A percentile compares a stretch with the other conserved stretches of the same genome.
Conservation (phyloP, 148 eudicot genomes). For the Spergularia marina region DNA sequence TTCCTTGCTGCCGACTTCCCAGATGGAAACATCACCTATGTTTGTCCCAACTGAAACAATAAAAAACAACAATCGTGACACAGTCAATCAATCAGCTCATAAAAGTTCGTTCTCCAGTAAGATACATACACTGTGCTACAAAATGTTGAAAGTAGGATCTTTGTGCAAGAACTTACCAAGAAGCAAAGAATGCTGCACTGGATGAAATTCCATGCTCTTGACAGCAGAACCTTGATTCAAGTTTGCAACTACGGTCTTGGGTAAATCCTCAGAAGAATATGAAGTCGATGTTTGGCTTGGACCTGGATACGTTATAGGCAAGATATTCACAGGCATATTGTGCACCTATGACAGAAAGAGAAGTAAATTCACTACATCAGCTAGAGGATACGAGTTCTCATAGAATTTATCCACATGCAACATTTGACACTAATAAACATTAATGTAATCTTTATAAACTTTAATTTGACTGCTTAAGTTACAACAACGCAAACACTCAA, state of each 20-base stretch:
- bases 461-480: conserved; percentile 37
- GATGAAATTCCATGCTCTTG: conserved; percentile 94
- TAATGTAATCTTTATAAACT: not conserved
- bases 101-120: not conserved
- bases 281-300: conserved; percentile 50
- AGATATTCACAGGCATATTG: conserved; percentile 57
- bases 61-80: not conserved
- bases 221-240: conserved; percentile 70
- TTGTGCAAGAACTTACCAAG: conserved; percentile 41
- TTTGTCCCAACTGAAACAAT: conserved; percentile 66
- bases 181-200: conserved; percentile 65
- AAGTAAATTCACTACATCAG: not conserved
- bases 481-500: not conserved
- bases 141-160: not conserved
- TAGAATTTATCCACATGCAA: not conserved
- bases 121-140: not conserved
- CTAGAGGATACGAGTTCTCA: not conserved
- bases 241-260: conserved; percentile 66
- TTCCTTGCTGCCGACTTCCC: conserved; percentile 80
- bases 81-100: conserved; percentile 8
- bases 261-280: conserved; percentile 62
- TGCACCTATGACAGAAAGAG: conserved; percentile 9
- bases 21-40: conserved; percentile 72
- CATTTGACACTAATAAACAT: not conserved
- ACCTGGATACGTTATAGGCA: conserved; percentile 57